Percentiles rank a stretch among this genome's conserved stretches.
These are phyloP conservation scores for Fusarium papillatum DNA, from an alignment of 2,329 filamentous ascomycete genomes.

Conservation along the genomic window DNA sequence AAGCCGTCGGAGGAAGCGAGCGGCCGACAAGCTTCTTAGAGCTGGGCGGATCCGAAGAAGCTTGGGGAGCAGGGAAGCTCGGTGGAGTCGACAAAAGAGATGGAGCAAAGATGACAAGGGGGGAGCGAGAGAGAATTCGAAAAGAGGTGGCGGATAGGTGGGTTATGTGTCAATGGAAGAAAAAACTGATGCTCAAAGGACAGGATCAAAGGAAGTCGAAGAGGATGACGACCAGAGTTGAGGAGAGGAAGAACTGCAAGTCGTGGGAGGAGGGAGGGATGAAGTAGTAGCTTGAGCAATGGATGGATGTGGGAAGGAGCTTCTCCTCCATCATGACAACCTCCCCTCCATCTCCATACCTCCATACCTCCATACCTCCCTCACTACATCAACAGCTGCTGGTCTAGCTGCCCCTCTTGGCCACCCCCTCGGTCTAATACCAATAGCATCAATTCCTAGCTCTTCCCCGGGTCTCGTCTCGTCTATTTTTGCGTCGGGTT, in stretches of 20 bases:
- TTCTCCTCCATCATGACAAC: conserved; percentile 36
- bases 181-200: conserved; percentile 25
- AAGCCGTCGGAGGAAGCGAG: neutral
- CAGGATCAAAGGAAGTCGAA: conserved; percentile 6
- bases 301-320: conserved; percentile 17
- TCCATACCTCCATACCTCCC: no score
- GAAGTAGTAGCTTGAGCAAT: conserved; percentile 1
- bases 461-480: conserved; percentile 8
- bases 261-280: conserved; percentile 1
- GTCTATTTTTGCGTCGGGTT: conserved; percentile 10
- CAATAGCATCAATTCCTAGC: conserved; percentile 11
- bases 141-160: neutral
- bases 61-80: conserved; percentile 27
- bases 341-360: conserved; percentile 3
- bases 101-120: conserved; percentile 15
- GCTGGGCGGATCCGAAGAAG: conserved; percentile 30
- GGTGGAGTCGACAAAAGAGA: conserved; percentile 34
- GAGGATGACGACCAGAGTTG: conserved; percentile 6
- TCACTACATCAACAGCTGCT: conserved; percentile 8
- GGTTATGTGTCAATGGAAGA: conserved; percentile 18
- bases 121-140: conserved; percentile 7
- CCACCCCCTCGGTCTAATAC: neutral
- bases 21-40: conserved; percentile 19
- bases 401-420: conserved; percentile 14
- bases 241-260: conserved; percentile 1